Conservation (phyloP, 2,329 filamentous ascomycete species). For the Fusarium continuum region DNA sequence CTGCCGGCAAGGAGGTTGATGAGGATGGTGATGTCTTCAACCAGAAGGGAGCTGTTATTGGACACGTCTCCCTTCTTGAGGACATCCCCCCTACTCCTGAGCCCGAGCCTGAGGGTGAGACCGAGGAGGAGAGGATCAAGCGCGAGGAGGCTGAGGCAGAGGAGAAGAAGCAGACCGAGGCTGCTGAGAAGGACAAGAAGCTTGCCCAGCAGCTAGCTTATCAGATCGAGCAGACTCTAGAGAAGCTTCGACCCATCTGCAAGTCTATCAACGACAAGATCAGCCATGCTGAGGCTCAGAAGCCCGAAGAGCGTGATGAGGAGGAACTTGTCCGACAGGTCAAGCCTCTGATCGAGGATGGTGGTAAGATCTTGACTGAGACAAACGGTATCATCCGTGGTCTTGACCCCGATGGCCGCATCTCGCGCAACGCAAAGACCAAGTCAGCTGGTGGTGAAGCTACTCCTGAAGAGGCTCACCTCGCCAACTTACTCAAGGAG, state of each 20-base stretch:
- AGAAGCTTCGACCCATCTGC: constrained; percentile 85
- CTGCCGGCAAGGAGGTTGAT: constrained; percentile 75
- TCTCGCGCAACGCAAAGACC: constrained; percentile 85
- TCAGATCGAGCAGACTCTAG: constrained; percentile 80
- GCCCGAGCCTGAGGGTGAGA: constrained; percentile 56
- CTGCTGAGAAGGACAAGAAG: constrained; percentile 74
- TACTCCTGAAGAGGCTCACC: constrained; percentile 78
- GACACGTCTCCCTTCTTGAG: constrained; percentile 73
- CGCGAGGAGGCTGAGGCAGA: constrained; percentile 48
- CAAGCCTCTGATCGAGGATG: constrained; percentile 89
- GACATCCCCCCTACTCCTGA: constrained; percentile 63
- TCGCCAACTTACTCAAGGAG: constrained; percentile 87
- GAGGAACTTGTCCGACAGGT: constrained; percentile 87
- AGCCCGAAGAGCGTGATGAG: constrained; percentile 89
- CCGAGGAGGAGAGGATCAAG: constrained; percentile 49
- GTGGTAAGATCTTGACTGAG: constrained; percentile 81
- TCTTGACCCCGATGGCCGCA: constrained; percentile 87
- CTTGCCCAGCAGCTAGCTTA: constrained; percentile 78
- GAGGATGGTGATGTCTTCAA: constrained; percentile 77
- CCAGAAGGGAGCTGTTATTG: constrained; percentile 71
- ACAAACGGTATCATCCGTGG: constrained; percentile 87
- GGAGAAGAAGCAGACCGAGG: constrained; percentile 63
- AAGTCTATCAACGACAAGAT: constrained; percentile 88
- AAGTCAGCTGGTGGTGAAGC: constrained; percentile 74
- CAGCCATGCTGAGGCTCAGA: constrained; percentile 80